Conservation (phyloP, 768 basidiomycete species). For the Termitomyces sp. region DNA sequence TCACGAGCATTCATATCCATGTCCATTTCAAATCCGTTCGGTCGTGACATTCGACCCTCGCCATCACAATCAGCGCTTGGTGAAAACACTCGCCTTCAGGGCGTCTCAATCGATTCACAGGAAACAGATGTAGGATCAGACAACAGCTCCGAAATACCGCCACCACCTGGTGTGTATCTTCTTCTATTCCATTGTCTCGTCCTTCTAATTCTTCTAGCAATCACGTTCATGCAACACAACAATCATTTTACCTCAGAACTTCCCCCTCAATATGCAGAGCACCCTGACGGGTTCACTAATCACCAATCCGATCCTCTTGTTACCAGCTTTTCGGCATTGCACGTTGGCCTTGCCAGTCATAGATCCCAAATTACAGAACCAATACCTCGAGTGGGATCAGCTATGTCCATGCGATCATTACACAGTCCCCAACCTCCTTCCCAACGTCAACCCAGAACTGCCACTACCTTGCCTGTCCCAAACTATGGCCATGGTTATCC, state of each 20-base stretch:
- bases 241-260: constrained; percentile 24
- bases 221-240: constrained; percentile 33
- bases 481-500: constrained; percentile 7
- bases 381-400: constrained; percentile 50
- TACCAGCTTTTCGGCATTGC: constrained; percentile 49
- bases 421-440: constrained; percentile 20
- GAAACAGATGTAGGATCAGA: constrained; percentile 12
- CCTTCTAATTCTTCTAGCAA: constrained; percentile 7
- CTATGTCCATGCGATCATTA: constrained; percentile 44
- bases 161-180: constrained; percentile 16
- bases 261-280: constrained; percentile 27
- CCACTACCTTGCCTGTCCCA: constrained; percentile 34
- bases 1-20: constrained; percentile 14
- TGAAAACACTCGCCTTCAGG: constrained; percentile 10
- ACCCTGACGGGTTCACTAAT: constrained; percentile 20
- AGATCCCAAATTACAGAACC: constrained; percentile 32
- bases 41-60: constrained; percentile 20
- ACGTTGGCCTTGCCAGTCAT: constrained; percentile 32
- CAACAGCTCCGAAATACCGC: constrained; percentile 12
- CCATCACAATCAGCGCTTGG: constrained; percentile 10
- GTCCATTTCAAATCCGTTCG: constrained; percentile 25
- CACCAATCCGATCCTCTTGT: constrained; percentile 41
- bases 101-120: constrained; percentile 8
- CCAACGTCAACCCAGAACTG: constrained; percentile 33
- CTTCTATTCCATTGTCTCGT: not conserved